Evolutionary conservation across 2,329 filamentous ascomycete species (phyloP), one percentile per base, ranked within the genome.

Genomic region (Periconia sp.): DNA sequence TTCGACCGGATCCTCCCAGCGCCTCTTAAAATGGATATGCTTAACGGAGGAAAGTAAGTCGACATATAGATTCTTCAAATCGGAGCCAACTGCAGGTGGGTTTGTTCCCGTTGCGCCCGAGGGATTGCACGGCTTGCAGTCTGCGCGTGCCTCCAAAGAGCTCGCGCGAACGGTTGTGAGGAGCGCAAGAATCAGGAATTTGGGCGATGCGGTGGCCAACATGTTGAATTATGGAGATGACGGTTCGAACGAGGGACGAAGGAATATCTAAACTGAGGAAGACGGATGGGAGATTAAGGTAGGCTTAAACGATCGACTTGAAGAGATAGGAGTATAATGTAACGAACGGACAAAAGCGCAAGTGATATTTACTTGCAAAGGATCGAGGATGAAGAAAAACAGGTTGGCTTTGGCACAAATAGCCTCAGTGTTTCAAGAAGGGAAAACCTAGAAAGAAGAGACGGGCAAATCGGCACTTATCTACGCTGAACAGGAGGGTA

Each of bases 121-220:
- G 4, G 69, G 70, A 35, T 56, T 59, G 57, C 70, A 73, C 26
- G 61, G 55, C 38, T 59, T 57, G 56, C 68, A 72, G 22, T 46
- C 48, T 15, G 61, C 58, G 33, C 61, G 54, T 18, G 50, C 45
- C 11, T 63, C 46, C 39, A 57, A 45, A 9, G 56, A 51, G 15
- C 52, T 59, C 18, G 61, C 59, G 22, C 31, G 36, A 5, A 46
- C 42, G 31, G 54, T 47, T 24, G 55, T 52, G 18, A 52, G 48
- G 26, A 68, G 54, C 41, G 54, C 52, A 26, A 68, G 50, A 8
- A 50, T 42, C 23, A 65, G 26, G 33, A 55, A 39, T 42, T 52
- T 63, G 19, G 56, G 41, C 21, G 58, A 57, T 62, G 65, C 65
- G 15, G 32, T 43, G 42, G 16, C 3, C 24, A 40, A 38, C 36